Evolutionary conservation across 352 stramenopile species (phyloP), one percentile per base, ranked within the genome.

Genomic region (Pilasporangium apinafurcum): DNA sequence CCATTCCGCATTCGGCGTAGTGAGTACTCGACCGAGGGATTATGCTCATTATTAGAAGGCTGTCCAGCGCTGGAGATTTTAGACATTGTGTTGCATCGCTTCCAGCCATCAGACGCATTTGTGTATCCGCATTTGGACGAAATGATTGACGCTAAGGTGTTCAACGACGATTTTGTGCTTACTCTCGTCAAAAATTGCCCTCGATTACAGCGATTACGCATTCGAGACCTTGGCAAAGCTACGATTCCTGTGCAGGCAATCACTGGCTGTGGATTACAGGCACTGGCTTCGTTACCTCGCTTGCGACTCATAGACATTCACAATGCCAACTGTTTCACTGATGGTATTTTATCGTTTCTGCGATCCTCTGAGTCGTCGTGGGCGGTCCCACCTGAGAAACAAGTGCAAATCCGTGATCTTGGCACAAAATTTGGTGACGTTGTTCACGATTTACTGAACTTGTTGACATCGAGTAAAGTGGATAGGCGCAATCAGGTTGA

Each of bases 91-190:
- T 45, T 75, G 25, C 67, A 79, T 37, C 60, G 67, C 31, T 35
- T 75, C 1, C 63, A 79, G 41, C 56, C 63, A 18, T 71, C 63
- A 14, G 62, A 76, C 12, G 51, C 60, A 13, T 43, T 75, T 6
- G 64, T 79, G 30, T 79, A 79, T 30, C 67, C 63, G n/a, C 67
- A 79, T 31, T 51, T 79, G 27, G 63, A 79, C 41, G 67, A 79
- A 51, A 79, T 79, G 67, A 79, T 79, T 18, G 67, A 73, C 21
- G 50, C 63, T 1, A 52, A 62, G 9, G 67, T 76, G 21, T 79
- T 79, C 29, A 74, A 71, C 24, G 63, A 79, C 36, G 50, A 58
- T 0, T 79, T 79, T 21, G 37, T 68, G 13, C 2, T 51, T 16
- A 44, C 51, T 5, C 48, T 79, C 9, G 43, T 44, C n/a, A 21